These are phyloP conservation scores for Euphorbia celastroides DNA, from an alignment of 441 rosid genomes.

Conservation along the genomic window DNA sequence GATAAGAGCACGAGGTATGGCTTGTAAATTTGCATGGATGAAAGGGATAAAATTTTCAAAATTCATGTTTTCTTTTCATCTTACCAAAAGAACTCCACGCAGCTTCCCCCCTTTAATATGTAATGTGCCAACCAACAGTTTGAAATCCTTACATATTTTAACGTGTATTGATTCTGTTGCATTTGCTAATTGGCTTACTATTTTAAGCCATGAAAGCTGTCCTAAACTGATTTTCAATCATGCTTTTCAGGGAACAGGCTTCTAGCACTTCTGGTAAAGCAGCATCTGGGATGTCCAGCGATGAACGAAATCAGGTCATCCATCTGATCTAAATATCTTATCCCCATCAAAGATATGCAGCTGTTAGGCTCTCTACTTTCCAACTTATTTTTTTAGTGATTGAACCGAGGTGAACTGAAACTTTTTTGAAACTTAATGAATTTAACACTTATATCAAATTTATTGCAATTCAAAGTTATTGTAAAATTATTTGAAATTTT, in stretches of 20 bases:
- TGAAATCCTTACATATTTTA: too few species aligned
- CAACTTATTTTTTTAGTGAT: too few species aligned
- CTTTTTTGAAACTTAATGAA: too few species aligned
- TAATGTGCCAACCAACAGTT: too few species aligned
- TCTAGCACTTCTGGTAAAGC: slow-evolving; percentile 90
- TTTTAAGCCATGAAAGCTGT: too few species aligned
- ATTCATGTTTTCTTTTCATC: not conserved
- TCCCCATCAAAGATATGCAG: not conserved
- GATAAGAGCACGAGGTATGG: slow-evolving; percentile 80
- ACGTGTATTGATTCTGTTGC: too few species aligned
- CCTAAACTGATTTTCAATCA: too few species aligned
- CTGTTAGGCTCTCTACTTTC: not conserved
- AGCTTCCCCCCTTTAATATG: not conserved
- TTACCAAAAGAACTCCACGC: not conserved
- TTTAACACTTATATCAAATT: too few species aligned
- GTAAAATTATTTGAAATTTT: too few species aligned
- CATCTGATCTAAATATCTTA: slow-evolving; percentile 12
- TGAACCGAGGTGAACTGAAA: too few species aligned
- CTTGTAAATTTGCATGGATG: not conserved
- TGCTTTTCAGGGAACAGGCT: slow-evolving; percentile 69
- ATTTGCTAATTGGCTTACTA: too few species aligned
- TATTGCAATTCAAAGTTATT: too few species aligned
- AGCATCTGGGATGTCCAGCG: slow-evolving; percentile 86
- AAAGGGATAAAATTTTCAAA: slow-evolving; percentile 4
- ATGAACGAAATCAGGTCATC: slow-evolving; percentile 82